A percentile compares a stretch with the other conserved stretches of the same genome.
These are phyloP conservation scores for Beauveria sp. DNA, from an alignment of 2,329 filamentous ascomycete species.

Conservation along the genomic window DNA sequence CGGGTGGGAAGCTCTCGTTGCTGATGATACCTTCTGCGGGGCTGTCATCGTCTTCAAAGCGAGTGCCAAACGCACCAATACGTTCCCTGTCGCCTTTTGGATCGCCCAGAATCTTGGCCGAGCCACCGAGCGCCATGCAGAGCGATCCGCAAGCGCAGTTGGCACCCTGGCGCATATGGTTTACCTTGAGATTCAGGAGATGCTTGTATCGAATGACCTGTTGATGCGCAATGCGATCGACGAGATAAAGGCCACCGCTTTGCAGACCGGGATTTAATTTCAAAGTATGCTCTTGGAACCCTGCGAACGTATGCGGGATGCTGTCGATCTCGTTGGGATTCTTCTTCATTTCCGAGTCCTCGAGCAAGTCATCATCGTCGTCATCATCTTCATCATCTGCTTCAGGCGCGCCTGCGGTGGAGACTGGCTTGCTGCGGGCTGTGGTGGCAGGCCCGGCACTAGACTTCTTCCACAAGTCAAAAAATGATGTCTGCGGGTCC, in stretches of 20 bases:
- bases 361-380: slow-evolving; percentile 46
- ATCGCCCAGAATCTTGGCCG: slow-evolving; percentile 49
- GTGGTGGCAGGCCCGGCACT: slow-evolving; percentile 50
- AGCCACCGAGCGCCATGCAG: slow-evolving; percentile 62
- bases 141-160: slow-evolving; percentile 54
- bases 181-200: slow-evolving; percentile 61
- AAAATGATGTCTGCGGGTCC: slow-evolving; percentile 37
- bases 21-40: slow-evolving; percentile 61
- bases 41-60: slow-evolving; percentile 50
- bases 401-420: slow-evolving; percentile 20
- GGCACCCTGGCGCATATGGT: slow-evolving; percentile 56
- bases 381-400: slow-evolving; percentile 49
- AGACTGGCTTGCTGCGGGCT: slow-evolving; percentile 30
- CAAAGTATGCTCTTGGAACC: slow-evolving; percentile 68
- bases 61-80: slow-evolving; percentile 46
- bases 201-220: slow-evolving; percentile 73
- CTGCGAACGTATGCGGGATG: slow-evolving; percentile 64
- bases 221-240: slow-evolving; percentile 76
- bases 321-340: slow-evolving; percentile 57
- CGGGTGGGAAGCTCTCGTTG: slow-evolving; percentile 70
- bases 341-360: slow-evolving; percentile 54
- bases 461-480: slow-evolving; percentile 43
- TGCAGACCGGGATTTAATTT: slow-evolving; percentile 65
- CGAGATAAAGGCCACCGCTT: slow-evolving; percentile 51
- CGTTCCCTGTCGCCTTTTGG: slow-evolving; percentile 52